These are phyloP conservation scores for Lasiodiplodia hormozganensis DNA, from an alignment of 2,329 filamentous ascomycete species.

Conservation along the genomic window DNA sequence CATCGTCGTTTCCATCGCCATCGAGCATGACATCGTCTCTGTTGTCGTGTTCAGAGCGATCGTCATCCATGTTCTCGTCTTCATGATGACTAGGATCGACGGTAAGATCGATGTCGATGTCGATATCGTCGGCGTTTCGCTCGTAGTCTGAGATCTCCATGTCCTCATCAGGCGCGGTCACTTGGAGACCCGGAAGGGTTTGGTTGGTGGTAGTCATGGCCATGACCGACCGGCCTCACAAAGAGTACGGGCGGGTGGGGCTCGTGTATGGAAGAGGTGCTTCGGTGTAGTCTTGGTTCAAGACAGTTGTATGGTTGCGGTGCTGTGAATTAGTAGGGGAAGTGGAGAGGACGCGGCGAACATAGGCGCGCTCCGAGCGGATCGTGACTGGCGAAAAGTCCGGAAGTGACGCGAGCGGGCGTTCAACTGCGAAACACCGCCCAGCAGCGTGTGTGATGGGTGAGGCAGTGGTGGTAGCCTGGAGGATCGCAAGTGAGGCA, in stretches of 20 bases:
- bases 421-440: background rate
- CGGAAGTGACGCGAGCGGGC: background rate
- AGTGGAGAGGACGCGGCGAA: conserved; percentile 13
- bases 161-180: conserved; percentile 54
- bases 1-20: conserved; percentile 35
- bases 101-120: conserved; percentile 65
- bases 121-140: conserved; percentile 58
- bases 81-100: conserved; percentile 36
- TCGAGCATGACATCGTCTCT: conserved; percentile 49
- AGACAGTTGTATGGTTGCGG: conserved; percentile 6
- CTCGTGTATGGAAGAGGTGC: background rate
- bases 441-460: conserved; percentile 1
- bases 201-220: conserved; percentile 29
- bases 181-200: conserved; percentile 36
- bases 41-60: conserved; percentile 36
- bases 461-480: conserved; percentile 2
- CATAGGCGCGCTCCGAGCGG: conserved; percentile 15
- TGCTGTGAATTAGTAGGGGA: conserved; percentile 28
- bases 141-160: conserved; percentile 63
- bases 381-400: conserved; percentile 12
- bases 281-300: conserved; percentile 4
- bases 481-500: conserved; percentile 17
- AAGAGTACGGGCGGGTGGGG: background rate
- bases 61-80: conserved; percentile 66
- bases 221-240: conserved; percentile 17